Percentiles rank a stretch among this genome's conserved stretches.
Conservation (phyloP, 495 filamentous ascomycete species). For the Podospora pseudoanserina region DNA sequence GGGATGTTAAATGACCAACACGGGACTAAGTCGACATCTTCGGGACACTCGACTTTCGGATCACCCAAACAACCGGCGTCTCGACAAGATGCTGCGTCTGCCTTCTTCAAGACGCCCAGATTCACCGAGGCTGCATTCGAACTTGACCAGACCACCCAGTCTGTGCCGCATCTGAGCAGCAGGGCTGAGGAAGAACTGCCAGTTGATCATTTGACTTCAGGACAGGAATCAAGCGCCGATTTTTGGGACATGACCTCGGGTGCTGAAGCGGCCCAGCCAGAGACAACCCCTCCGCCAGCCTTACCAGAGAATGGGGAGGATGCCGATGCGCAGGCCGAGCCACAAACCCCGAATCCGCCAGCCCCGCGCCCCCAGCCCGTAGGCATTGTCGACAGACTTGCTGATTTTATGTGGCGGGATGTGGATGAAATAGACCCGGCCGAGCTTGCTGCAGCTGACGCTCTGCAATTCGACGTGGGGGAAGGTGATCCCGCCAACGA, state of each 20-base stretch:
- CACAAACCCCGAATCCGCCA: neutral
- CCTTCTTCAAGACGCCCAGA: neutral
- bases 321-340: neutral
- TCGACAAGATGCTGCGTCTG: neutral
- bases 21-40: neutral
- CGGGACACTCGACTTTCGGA: neutral
- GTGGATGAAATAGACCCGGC: conserved; percentile 35
- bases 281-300: neutral
- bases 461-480: conserved; percentile 27
- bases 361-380: conserved; percentile 23
- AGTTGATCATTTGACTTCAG: neutral
- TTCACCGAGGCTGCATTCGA: neutral
- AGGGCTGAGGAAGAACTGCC: neutral
- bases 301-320: neutral
- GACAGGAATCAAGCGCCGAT: neutral
- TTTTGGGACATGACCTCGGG: neutral
- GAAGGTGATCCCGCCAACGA: conserved; percentile 38
- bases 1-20: neutral
- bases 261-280: neutral
- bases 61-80: neutral
- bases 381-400: conserved; percentile 36
- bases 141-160: neutral
- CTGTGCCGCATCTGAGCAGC: neutral
- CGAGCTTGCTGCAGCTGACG: conserved; percentile 42
- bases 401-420: conserved; percentile 49